Conservation (phyloP, 495 filamentous ascomycete species). For the Clohesyomyces aquaticus region DNA sequence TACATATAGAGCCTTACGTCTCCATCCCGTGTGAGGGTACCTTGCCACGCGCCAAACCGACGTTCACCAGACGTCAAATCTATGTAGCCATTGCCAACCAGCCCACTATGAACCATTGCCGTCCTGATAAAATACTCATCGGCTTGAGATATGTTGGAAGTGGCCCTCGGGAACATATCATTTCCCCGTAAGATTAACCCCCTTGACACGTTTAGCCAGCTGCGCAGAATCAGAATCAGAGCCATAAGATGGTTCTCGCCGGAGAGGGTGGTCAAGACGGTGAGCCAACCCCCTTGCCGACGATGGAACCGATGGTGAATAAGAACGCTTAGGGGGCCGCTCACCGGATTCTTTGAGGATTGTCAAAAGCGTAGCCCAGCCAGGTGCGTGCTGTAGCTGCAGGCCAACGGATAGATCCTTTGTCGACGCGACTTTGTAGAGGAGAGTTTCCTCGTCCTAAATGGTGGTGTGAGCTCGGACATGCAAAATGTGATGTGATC, state of each 20-base stretch:
- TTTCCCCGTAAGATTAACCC: constrained; percentile 77
- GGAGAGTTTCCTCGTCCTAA: constrained; percentile 86
- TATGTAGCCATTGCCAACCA: not conserved
- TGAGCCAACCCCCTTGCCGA: constrained; percentile 47
- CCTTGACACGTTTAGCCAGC: constrained; percentile 98
- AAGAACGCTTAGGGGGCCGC: constrained; percentile 81
- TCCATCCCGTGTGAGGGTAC: not conserved
- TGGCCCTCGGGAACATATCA: constrained; percentile 7
- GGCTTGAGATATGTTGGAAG: no score
- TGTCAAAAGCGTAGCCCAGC: constrained; percentile 90
- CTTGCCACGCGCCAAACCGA: not conserved
- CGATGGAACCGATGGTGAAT: not conserved
- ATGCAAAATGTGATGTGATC: not conserved
- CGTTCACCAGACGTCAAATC: not conserved
- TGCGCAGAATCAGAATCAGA: constrained; percentile 57
- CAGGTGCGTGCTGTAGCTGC: constrained; percentile 78
- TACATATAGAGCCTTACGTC: not conserved
- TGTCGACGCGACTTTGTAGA: constrained; percentile 78
- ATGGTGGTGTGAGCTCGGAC: constrained; percentile 26
- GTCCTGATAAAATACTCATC: not conserved
- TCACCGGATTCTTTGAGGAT: constrained; percentile 97
- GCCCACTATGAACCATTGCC: not conserved
- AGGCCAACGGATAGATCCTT: constrained; percentile 77
- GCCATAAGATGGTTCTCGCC: constrained; percentile 32
- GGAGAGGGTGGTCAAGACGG: constrained; percentile 39